Evolutionary conservation across 1,139 yeast genomes (phyloP), one percentile per base, ranked within the genome.

Genomic region (Lodderomyces oxycetoniae): DNA sequence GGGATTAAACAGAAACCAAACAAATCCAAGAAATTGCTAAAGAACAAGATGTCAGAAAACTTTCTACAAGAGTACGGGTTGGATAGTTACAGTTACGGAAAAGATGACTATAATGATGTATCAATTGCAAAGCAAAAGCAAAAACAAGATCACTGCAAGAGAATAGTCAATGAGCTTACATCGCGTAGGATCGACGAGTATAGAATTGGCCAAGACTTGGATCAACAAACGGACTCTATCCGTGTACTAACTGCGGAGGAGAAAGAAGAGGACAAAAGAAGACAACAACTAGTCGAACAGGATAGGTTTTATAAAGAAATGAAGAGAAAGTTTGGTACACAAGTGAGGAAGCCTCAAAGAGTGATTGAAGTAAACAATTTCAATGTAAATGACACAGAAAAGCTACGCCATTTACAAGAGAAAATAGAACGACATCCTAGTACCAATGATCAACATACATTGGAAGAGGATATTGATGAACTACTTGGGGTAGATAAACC

Each of bases 1-100:
- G 50, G 41, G 43, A 38, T 58, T 36, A 36, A 42, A 30, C 17
- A 38, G 38, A 36, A 46, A 24, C 47, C 50, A 19, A 47, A 52
- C 20, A 52, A 52, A 31, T 60, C 46, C 29, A 44, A 71, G 12
- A 63, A 61, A 37, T 38, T 63, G 24, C 57, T 67, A 17, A 51
- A 46, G 9, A 50, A 55, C 22, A 60, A 58, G 33, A 42, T 59
- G 32, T 46, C 61, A 3, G 67, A 61, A 16, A 59, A 63, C 37
- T 51, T 67, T 29, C 46, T 65, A 13, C 63, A 57, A 34, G 74
- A 68, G 35, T 68, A 68, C 42, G 74, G 73, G 0, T 39, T 68
- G 11, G 54, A 49, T 2, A 52, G 54, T 34, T 63, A 64, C 38
- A 33, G 44, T 5, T 55, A 61, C 4, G 55, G 64, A 1, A 44